Base-by-base conservation (phyloP, 139 green algal species). In the Prasinococcaceae sp. region DNA sequence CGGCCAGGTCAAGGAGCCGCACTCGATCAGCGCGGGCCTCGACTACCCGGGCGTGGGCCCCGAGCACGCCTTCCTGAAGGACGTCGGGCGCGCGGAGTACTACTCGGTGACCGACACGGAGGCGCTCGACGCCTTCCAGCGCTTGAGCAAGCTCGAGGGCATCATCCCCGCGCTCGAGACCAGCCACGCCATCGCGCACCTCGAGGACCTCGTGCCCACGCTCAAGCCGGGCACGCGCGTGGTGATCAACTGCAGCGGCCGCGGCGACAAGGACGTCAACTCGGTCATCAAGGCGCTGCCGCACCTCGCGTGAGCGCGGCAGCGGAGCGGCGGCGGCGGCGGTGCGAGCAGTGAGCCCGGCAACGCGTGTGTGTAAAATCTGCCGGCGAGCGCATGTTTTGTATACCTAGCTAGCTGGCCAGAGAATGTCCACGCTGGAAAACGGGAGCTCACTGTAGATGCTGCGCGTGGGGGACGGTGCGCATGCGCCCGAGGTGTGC, bases 161-260 rank as follows among this genome's bases (percentile, higher is more conserved):
- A 98, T 98, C 68, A 97, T 98, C 53, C 90, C 90, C 12, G 90
- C 90, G 0, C 70, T 98, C 54, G 90, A 98, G 71, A 97, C 90
- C 19, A 83, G 69, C 24, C 90, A 98, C 65, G 90, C 88, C 0
- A 69, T 98, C 33, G 90, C 90, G 8, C 88, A 92, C 76, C 69
- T 98, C 9, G 77, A 86, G 56, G 78, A 73, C 58, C 66, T 94
- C 30, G 81, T 73, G 42, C 86, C 88, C 12, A 81, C 72, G 6
- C 58, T 98, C 24, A 48, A 72, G 9, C 64, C 81, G 41, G 81
- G 80, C 37, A 83, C 75, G 2, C 73, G 69, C 24, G 58, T 98
- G 19, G 87, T 98, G 3, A 63, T 98, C 50, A 95, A 94, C 80
- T 87, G 72, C 71, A 83, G 56, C 29, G 72, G 72, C 3, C 72